Evolutionary conservation across 805 yeast genomes (phyloP).

Genomic region (Starmerella asiatica): DNA sequence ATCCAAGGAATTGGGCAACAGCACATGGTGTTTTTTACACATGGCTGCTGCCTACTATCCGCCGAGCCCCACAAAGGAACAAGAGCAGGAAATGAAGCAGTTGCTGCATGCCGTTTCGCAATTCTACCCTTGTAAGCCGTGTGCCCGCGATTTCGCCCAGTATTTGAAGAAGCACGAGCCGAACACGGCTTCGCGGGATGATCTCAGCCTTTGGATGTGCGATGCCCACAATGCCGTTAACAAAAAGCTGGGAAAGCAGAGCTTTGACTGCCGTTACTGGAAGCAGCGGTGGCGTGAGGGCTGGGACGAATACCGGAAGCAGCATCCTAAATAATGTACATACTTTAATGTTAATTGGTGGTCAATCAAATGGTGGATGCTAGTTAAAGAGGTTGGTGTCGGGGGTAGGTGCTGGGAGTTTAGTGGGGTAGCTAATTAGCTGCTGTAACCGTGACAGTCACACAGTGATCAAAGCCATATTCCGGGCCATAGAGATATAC

Average conservation of each 20-base stretch:
- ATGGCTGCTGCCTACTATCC: slow-evolving; percentile 86
- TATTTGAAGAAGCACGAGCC: slow-evolving; percentile 40
- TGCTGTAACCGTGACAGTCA: too few relatives aligned
- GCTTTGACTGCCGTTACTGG: slow-evolving; percentile 83
- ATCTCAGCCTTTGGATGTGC: slow-evolving; percentile 82
- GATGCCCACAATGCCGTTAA: slow-evolving; percentile 94
- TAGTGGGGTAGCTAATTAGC: too few relatives aligned
- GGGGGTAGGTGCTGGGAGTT: too few relatives aligned
- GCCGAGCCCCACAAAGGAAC: slow-evolving; percentile 41
- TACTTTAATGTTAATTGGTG: background rate
- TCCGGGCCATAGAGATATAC: too few relatives aligned
- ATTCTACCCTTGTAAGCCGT: slow-evolving; percentile 86
- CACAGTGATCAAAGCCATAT: too few relatives aligned
- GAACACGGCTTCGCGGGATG: slow-evolving; percentile 42
- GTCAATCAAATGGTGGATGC: too few relatives aligned
- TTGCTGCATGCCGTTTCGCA: slow-evolving; percentile 61
- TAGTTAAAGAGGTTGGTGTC: too few relatives aligned
- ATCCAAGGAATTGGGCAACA: slow-evolving; percentile 60
- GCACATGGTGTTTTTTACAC: slow-evolving; percentile 88
- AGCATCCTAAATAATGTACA: slow-evolving; percentile 3
- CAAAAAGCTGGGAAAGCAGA: slow-evolving; percentile 67
- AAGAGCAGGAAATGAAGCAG: slow-evolving; percentile 58
- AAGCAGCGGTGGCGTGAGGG: slow-evolving; percentile 90
- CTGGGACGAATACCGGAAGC: slow-evolving; percentile 44
- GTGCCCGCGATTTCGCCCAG: slow-evolving; percentile 69